Evolutionary conservation across 1,139 yeast genomes (phyloP), one percentile per base, ranked within the genome.

Genomic region (Pneumocystis wakefieldiae): DNA sequence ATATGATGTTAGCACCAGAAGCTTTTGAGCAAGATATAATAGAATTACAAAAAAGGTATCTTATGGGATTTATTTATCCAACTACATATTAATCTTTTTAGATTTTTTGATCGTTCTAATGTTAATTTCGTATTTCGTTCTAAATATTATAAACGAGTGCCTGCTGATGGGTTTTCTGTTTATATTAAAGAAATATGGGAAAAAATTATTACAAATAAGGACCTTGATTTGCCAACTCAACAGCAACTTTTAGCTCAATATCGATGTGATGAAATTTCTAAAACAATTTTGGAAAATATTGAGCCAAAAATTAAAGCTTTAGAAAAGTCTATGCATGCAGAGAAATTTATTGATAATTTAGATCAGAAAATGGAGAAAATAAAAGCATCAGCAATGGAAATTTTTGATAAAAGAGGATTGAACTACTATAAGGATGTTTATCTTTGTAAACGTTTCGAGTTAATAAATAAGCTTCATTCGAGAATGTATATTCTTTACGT

Each of bases 81-180:
- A 7, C 35, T 3, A 24, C 3, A 48, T 48, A 24, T 48, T 48
- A 10, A 24, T 24, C 15, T 48, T n/a, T 24, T 48, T 48, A 48
- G 82, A 59, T 80, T 87, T 65, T 66, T 69, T 6, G 68, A 70
- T 36, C 61, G 69, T 15, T 65, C 66, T 5, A 62, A 69, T 3
- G 66, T 67, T 3, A 66, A 72, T 15, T 79, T 78, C 65, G 76
- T 85, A 38, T 87, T 89, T 77, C 81, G 82, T 67, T 80, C 81
- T 1, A 79, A 82, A 63, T 91, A 90, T 72, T 96, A 89, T 71
- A 91, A 94, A 68, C 79, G 81, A 63, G 83, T 92, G 62, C 98
- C 98, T 6, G 80, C 92, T 62, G 98, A 92, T 74, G 98, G 97
- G 15, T 92, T 98, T 97, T 82, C 94, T 4, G 76, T 90, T 75